A percentile compares a stretch with the other conserved stretches of the same genome.
Evolutionary conservation across 805 yeast species (phyloP).

Genomic region (Zygosaccharomyces kombuchaensis): DNA sequence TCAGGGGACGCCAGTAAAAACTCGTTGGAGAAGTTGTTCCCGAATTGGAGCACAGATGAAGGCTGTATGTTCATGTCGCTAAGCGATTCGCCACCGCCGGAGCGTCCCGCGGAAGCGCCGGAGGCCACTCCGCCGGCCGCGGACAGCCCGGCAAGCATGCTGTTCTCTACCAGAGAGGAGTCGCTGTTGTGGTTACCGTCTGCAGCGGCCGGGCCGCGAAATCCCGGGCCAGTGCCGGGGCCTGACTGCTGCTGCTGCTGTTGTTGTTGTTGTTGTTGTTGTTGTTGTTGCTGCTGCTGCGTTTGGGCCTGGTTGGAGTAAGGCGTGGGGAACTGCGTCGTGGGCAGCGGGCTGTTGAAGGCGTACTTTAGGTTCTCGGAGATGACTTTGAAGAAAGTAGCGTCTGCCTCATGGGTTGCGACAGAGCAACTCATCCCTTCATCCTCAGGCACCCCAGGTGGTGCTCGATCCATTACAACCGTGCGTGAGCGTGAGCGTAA

Average conservation of each 20-base stretch:
- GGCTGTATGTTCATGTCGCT: conserved; percentile 35
- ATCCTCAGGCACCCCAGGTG: conserved; percentile 12
- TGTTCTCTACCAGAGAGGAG: conserved; percentile 28
- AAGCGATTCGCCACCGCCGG: conserved; percentile 19
- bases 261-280: conserved; percentile 6
- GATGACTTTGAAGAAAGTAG: conserved; percentile 27
- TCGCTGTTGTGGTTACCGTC: conserved; percentile 16
- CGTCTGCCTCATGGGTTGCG: conserved; percentile 22
- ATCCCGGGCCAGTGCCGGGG: not conserved
- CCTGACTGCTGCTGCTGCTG: not conserved
- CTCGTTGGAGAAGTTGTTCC: conserved; percentile 26
- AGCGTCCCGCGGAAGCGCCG: conserved; percentile 7
- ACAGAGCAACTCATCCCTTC: conserved; percentile 8
- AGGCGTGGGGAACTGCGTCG: conserved; percentile 35
- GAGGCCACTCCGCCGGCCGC: conserved; percentile 8
- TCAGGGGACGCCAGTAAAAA: conserved; percentile 35
- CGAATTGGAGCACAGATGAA: conserved; percentile 31
- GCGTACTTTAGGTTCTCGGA: conserved; percentile 30
- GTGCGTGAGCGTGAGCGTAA: not conserved
- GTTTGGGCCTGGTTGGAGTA: conserved; percentile 30
- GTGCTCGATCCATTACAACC: conserved; percentile 8
- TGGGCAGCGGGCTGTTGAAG: conserved; percentile 32
- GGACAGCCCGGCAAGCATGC: conserved; percentile 19
- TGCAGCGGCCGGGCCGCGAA: not conserved
- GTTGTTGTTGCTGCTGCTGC: conserved; percentile 8